Conservation (phyloP, 306 rosid species). For the Purshia tridentata region DNA sequence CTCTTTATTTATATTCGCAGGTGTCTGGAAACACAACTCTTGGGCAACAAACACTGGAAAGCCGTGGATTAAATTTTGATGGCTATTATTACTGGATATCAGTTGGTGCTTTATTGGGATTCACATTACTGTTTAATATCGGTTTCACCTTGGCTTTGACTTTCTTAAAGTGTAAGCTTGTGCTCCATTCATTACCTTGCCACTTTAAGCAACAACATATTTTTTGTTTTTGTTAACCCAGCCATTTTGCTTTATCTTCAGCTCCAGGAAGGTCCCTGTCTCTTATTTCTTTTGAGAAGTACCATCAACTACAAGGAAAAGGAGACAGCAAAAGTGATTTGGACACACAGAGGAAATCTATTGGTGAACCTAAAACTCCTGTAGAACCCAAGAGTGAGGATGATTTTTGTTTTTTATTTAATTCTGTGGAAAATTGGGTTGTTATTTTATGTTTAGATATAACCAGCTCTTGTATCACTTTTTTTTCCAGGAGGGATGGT, state of each 20-base stretch:
- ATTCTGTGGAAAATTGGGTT: background rate
- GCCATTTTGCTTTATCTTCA: conserved; percentile 1
- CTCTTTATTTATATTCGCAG: conserved; percentile 14
- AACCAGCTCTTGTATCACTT: background rate
- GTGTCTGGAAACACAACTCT: conserved; percentile 31
- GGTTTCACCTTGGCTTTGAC: conserved; percentile 45
- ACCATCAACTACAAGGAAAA: conserved; percentile 29
- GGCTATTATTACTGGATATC: conserved; percentile 46
- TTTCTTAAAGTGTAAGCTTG: conserved; percentile 37
- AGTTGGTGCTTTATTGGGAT: conserved; percentile 45
- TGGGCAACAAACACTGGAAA: conserved; percentile 35
- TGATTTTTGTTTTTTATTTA: background rate
- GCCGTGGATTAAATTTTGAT: conserved; percentile 40
- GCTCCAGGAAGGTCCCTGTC: conserved; percentile 46
- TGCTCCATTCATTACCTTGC: background rate
- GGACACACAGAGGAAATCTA: background rate
- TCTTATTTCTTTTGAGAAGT: conserved; percentile 38
- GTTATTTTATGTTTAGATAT: background rate
- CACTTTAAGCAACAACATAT: background rate
- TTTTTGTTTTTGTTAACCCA: background rate
- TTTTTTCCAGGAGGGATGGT: conserved; percentile 36
- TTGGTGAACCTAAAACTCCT: background rate
- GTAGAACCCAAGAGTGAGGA: conserved; percentile 23
- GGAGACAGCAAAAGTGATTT: background rate
- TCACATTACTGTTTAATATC: conserved; percentile 36